Conservation (phyloP, 768 basidiomycete genomes). For the Collybia nuda region DNA sequence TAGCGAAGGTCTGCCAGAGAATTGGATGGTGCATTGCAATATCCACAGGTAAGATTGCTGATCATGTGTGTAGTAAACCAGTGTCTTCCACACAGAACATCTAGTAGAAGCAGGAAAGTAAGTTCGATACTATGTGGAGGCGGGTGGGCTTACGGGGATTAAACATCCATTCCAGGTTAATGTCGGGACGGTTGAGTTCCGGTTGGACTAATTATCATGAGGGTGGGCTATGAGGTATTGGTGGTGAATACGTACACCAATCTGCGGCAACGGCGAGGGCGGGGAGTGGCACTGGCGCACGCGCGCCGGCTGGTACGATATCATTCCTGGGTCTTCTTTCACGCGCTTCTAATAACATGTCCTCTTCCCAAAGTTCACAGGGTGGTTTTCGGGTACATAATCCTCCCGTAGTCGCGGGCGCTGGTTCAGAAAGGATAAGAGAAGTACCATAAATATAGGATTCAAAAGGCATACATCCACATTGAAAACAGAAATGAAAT, state of each 20-base stretch:
- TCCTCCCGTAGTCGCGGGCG: conserved; percentile 17
- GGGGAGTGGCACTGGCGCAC: neutral
- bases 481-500: conserved; percentile 41
- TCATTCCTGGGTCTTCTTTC: conserved; percentile 16
- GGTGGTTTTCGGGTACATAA: conserved; percentile 29
- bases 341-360: conserved; percentile 31
- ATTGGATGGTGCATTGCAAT: conserved; percentile 19
- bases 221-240: neutral
- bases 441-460: neutral
- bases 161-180: conserved; percentile 21
- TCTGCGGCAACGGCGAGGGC: neutral
- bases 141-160: conserved; percentile 15
- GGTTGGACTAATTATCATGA: neutral
- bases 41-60: conserved; percentile 21
- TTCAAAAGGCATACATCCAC: conserved; percentile 27
- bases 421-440: conserved; percentile 2
- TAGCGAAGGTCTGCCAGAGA: conserved; percentile 22
- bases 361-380: conserved; percentile 37
- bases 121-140: neutral
- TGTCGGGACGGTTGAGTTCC: neutral
- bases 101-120: neutral
- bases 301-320: conserved; percentile 6
- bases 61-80: conserved; percentile 23
- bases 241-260: neutral
- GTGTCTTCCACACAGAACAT: conserved; percentile 15